Evolutionary conservation across 1,284 basidiomycete species (phyloP).

Genomic region (Sanguinoderma infundibulare): DNA sequence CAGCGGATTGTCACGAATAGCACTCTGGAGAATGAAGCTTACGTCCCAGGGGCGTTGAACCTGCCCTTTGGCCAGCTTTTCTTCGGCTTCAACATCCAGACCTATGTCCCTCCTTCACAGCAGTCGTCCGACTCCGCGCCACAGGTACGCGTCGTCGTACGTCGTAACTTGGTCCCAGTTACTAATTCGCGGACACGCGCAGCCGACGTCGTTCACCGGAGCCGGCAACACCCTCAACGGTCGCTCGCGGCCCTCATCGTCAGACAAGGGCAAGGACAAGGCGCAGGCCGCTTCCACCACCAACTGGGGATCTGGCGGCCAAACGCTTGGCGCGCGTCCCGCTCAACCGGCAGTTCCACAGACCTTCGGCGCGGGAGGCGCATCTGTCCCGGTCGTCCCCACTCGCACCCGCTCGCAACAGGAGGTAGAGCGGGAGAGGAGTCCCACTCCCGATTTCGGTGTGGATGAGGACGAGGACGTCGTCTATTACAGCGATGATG

Average conservation of each 20-base stretch:
- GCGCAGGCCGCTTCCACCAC: slow-evolving; percentile 39
- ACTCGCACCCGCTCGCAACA: slow-evolving; percentile 36
- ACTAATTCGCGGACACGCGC: background rate
- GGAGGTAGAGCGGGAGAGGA: slow-evolving; percentile 48
- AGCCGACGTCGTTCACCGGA: slow-evolving; percentile 78
- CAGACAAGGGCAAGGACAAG: slow-evolving; percentile 59
- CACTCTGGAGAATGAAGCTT: slow-evolving; percentile 74
- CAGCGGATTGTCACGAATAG: slow-evolving; percentile 87
- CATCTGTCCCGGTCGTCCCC: slow-evolving; percentile 50
- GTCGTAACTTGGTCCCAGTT: background rate
- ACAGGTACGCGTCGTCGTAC: slow-evolving; percentile 21
- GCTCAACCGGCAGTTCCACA: slow-evolving; percentile 39
- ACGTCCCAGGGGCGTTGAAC: slow-evolving; percentile 89
- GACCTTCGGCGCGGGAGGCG: slow-evolving; percentile 56
- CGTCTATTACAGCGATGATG: slow-evolving; percentile 73
- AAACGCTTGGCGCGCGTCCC: slow-evolving; percentile 52
- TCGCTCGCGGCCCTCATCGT: slow-evolving; percentile 32
- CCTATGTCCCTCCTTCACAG: slow-evolving; percentile 64
- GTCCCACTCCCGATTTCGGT: slow-evolving; percentile 77
- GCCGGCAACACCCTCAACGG: slow-evolving; percentile 87
- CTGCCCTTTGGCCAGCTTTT: slow-evolving; percentile 94
- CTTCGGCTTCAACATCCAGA: slow-evolving; percentile 86
- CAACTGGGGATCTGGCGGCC: slow-evolving; percentile 60
- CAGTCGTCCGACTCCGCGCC: slow-evolving; percentile 17
- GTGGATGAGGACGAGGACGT: slow-evolving; percentile 77